These are phyloP conservation scores for Sporothrix luriei DNA, from an alignment of 2,329 filamentous ascomycete species.

Conservation along the genomic window DNA sequence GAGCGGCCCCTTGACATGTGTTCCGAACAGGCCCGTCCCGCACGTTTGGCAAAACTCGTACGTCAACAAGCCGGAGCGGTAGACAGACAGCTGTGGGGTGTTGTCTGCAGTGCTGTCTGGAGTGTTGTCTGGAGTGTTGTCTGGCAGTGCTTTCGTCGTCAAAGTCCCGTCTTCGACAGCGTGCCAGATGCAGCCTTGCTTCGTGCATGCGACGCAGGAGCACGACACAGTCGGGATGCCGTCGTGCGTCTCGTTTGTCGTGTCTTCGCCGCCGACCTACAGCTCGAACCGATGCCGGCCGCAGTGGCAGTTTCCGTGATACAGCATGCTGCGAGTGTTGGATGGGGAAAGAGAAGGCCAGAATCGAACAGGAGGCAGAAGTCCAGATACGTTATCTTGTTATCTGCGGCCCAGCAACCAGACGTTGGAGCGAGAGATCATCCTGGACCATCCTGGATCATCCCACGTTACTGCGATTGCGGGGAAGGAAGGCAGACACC, in stretches of 20 bases:
- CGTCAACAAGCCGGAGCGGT: conserved; percentile 6
- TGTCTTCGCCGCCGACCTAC: neutral
- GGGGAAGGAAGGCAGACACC: neutral
- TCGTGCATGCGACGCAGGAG: conserved; percentile 21
- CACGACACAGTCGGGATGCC: neutral
- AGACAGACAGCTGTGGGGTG: neutral
- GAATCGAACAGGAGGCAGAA: neutral
- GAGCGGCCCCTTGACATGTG: neutral
- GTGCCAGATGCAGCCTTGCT: conserved; percentile 30
- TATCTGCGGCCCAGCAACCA: neutral
- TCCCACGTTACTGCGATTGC: conserved; percentile 21
- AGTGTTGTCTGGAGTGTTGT: neutral
- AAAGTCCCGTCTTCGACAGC: neutral
- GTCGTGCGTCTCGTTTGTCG: neutral
- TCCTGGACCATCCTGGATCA: conserved; percentile 4
- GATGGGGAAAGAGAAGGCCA: no score
- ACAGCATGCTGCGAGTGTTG: conserved; percentile 4
- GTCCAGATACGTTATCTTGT: neutral
- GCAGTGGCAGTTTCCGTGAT: conserved; percentile 33
- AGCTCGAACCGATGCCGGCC: conserved; percentile 32
- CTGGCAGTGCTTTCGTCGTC: neutral
- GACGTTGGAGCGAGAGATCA: neutral
- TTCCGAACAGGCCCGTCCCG: conserved; percentile 27
- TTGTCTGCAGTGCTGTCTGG: neutral
- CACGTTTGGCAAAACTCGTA: conserved; percentile 33